These are phyloP conservation scores for Leptographium lundbergii DNA, from an alignment of 2,329 filamentous ascomycete genomes.

Conservation along the genomic window DNA sequence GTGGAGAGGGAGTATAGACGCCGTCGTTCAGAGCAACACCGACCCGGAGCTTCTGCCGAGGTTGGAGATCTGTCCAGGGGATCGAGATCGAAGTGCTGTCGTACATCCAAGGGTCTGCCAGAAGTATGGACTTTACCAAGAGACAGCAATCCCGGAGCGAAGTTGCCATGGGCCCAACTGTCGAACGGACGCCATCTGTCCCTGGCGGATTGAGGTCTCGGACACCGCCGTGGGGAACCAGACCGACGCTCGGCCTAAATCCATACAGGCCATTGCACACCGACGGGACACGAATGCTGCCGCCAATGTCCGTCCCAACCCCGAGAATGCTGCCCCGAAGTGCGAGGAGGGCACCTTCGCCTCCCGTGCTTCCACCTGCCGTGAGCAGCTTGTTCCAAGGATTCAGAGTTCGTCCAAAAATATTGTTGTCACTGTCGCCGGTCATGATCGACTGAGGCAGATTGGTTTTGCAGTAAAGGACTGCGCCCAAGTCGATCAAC, in stretches of 20 bases:
- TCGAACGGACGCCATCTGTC: not conserved
- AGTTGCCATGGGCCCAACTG: not conserved
- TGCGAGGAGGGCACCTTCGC: constrained; percentile 49
- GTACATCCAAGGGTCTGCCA: not conserved
- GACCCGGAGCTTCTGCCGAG: not conserved
- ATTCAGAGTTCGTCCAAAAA: constrained; percentile 49
- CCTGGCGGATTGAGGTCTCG: not conserved
- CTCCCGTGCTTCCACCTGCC: constrained; percentile 52
- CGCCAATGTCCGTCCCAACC: constrained; percentile 50
- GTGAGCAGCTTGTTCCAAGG: constrained; percentile 46
- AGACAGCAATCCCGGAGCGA: not conserved
- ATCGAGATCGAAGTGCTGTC: not conserved
- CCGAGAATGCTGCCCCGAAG: constrained; percentile 46
- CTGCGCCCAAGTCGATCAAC: not conserved
- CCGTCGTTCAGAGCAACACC: not conserved
- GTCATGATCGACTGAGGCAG: not conserved
- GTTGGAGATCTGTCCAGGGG: not conserved
- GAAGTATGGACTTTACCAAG: not conserved
- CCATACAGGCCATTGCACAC: constrained; percentile 45
- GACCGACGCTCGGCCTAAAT: constrained; percentile 29
- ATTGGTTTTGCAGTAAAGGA: not conserved
- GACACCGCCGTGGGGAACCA: not conserved
- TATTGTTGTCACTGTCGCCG: constrained; percentile 51
- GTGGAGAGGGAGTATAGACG: not conserved
- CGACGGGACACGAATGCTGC: constrained; percentile 37